Conservation (phyloP, 139 green algal species). For the Zygnema cylindricum region DNA sequence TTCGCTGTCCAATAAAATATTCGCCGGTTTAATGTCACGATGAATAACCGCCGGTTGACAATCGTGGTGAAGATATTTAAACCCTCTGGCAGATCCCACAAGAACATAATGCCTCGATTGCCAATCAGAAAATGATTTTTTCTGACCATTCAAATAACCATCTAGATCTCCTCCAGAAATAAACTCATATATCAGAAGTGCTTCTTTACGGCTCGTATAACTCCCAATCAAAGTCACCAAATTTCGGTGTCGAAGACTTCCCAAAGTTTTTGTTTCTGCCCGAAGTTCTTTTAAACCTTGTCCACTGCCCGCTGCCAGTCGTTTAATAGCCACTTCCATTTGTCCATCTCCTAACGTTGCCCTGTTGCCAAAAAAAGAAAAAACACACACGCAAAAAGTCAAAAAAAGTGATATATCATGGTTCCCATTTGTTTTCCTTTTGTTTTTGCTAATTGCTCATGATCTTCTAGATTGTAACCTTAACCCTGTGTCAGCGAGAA, state of each 20-base stretch:
- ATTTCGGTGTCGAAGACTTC: conserved; percentile 43
- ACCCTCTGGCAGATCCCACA: conserved; percentile 17
- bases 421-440: no score
- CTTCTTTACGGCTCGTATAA: not conserved
- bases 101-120: not conserved
- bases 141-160: not conserved
- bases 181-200: conserved; percentile 39
- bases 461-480: no score
- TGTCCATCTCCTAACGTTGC: conserved; percentile 4
- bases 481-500: no score
- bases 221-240: conserved; percentile 41
- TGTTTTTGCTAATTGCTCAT: no score
- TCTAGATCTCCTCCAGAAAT: conserved; percentile 16
- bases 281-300: conserved; percentile 50
- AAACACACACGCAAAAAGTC: no score
- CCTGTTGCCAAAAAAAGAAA: not conserved
- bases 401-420: no score
- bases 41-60: conserved; percentile 11
- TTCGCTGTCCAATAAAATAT: conserved; percentile 22
- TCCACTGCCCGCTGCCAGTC: not conserved
- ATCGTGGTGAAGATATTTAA: conserved; percentile 47
- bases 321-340: conserved; percentile 40
- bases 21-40: conserved; percentile 37
- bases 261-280: conserved; percentile 42
- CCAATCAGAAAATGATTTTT: not conserved